Conservation (phyloP, 2,329 filamentous ascomycete species). For the Dendrostoma leiphaemia region DNA sequence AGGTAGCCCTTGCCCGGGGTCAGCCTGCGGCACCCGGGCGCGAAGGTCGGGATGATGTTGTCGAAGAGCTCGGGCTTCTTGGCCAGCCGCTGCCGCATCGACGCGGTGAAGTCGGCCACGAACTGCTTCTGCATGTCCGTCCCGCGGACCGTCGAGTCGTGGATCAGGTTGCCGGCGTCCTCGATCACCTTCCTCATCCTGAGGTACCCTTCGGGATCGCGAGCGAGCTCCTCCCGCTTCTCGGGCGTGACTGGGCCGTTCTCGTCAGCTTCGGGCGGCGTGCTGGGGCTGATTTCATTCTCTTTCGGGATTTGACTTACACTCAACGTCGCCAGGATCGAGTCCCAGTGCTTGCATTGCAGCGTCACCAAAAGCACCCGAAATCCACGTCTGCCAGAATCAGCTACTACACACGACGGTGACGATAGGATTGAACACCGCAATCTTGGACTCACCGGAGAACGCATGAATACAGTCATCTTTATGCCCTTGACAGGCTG, state of each 20-base stretch:
- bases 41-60: slow-evolving; percentile 41
- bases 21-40: slow-evolving; percentile 42
- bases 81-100: slow-evolving; percentile 39
- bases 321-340: slow-evolving; percentile 34
- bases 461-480: slow-evolving; percentile 46
- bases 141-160: slow-evolving; percentile 37
- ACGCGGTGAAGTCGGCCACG: slow-evolving; percentile 29
- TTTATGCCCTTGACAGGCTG: slow-evolving; percentile 40
- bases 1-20: slow-evolving; percentile 47
- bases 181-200: slow-evolving; percentile 45
- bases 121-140: slow-evolving; percentile 34
- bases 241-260: slow-evolving; percentile 34
- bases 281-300: too few relatives aligned
- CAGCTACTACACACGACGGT: too few relatives aligned
- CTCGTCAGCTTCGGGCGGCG: not conserved
- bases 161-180: slow-evolving; percentile 38
- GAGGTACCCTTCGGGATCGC: slow-evolving; percentile 36
- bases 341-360: slow-evolving; percentile 42
- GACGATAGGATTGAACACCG: too few relatives aligned
- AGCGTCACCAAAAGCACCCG: slow-evolving; percentile 43
- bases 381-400: slow-evolving; percentile 51
- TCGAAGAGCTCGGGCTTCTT: slow-evolving; percentile 42
- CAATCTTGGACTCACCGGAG: slow-evolving; percentile 27
- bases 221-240: slow-evolving; percentile 34
- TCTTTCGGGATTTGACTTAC: slow-evolving; percentile 27